Evolutionary conservation across 306 rosid species (phyloP).

Genomic region (Herpetospermum pedunculosum): DNA sequence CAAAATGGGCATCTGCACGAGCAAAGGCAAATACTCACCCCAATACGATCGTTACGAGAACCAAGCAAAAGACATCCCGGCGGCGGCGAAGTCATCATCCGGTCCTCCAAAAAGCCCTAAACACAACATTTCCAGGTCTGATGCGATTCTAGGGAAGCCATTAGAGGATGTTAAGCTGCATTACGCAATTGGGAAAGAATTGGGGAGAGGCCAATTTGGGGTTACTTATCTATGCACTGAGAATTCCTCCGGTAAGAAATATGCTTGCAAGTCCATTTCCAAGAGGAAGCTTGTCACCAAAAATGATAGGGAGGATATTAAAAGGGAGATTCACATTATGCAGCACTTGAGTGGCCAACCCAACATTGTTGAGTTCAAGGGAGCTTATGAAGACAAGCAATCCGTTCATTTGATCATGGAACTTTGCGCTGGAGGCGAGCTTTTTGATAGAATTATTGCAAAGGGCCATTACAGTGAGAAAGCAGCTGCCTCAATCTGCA

Average conservation of each 20-base stretch:
- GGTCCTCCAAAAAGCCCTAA: slow-evolving; percentile 28
- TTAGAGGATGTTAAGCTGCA: slow-evolving; percentile 54
- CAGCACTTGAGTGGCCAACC: slow-evolving; percentile 91
- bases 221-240: slow-evolving; percentile 70
- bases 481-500: slow-evolving; percentile 71
- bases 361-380: slow-evolving; percentile 80
- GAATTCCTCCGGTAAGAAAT: slow-evolving; percentile 46
- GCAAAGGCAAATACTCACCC: slow-evolving; percentile 31
- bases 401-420: slow-evolving; percentile 84
- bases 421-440: slow-evolving; percentile 87
- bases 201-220: slow-evolving; percentile 91
- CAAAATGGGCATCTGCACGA: slow-evolving; percentile 60
- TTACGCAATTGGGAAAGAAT: slow-evolving; percentile 58
- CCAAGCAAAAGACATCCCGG: slow-evolving; percentile 17
- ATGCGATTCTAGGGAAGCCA: slow-evolving; percentile 52
- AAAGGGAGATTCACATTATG: slow-evolving; percentile 84
- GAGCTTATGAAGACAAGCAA: slow-evolving; percentile 66
- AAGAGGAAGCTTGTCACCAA: slow-evolving; percentile 62
- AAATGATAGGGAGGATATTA: slow-evolving; percentile 64
- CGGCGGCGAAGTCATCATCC: slow-evolving; percentile 15
- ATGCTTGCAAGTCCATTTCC: slow-evolving; percentile 81
- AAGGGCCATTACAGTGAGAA: slow-evolving; percentile 75
- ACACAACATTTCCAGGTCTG: slow-evolving; percentile 18
- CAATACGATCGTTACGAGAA: slow-evolving; percentile 25
- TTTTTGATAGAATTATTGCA: slow-evolving; percentile 78